Evolutionary conservation across 192 early-diverging fungal species (phyloP), one percentile per base, ranked within the genome.

Genomic region (Geranomyces variabilis): DNA sequence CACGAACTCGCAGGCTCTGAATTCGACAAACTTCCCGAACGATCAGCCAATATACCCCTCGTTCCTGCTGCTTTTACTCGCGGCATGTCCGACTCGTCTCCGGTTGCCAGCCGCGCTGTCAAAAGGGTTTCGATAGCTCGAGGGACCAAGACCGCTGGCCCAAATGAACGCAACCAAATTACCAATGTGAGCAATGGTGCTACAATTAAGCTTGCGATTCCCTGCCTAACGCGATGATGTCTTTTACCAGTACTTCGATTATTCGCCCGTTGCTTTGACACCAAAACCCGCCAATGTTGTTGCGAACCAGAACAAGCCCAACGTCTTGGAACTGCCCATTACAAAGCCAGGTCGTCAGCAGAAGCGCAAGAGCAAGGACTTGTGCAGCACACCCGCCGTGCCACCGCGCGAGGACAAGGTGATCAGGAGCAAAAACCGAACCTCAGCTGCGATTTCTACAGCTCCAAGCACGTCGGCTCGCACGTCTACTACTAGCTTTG

Each of bases 311-410:
- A 33, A 17, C 58, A 60, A 60, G 28, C 22, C 22, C 22, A 66
- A 7, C 10, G 8, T 41, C 5, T 10, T 68, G n/a, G 66, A 33
- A n/a, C 51, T 68, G 19, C 17, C 46, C 29, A 34, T 68, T 30
- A 55, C 66, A 24, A 68, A 68, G 36, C 47, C 66, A 12, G 29
- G 17, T 55, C 19, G n/a, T 22, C 66, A 48, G 14, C 47, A 44
- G 8, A 68, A 68, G 66, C 66, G 66, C 66, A 68, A 68, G 47
- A 68, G 66, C 53, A 68, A 68, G 24, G 66, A 68, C 49, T 17
- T 68, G 24, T 55, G 45, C 51, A 34, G 51, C 48, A 49, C 66
- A 19, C 66, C 66, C 2, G 66, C 66, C 19, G 34, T 55, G 31
- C 63, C 22, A 9, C 28, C 28, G 58, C 15, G 28, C 17, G 58